A percentile compares a stretch with the other conserved stretches of the same genome.
Evolutionary conservation across 371 early-diverging fungal genomes (phyloP).

Genomic region (Rhizopus sp.): DNA sequence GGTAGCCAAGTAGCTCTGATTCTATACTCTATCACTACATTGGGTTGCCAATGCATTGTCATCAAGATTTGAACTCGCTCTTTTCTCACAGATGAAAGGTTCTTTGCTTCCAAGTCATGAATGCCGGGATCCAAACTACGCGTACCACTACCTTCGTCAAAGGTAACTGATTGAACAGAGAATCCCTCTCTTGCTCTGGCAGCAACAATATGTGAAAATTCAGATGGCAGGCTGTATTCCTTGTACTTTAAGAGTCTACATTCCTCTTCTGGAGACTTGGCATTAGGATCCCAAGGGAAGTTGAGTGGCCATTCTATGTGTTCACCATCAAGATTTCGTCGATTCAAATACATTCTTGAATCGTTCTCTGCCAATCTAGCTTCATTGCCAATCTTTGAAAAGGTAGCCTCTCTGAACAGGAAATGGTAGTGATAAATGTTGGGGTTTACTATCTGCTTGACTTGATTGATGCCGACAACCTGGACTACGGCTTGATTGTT

Average conservation of each 20-base stretch:
- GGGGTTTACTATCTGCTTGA: constrained; percentile 26
- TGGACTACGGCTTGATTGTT: constrained; percentile 9
- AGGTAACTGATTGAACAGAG: constrained; percentile 62
- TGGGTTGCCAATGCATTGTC: constrained; percentile 83
- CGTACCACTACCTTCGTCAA: constrained; percentile 37
- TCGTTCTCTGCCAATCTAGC: constrained; percentile 21
- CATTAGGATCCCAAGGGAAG: constrained; percentile 89
- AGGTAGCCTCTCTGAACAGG: constrained; percentile 32
- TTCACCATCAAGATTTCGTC: constrained; percentile 10
- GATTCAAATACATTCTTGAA: constrained; percentile 9
- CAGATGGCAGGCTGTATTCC: constrained; percentile 66
- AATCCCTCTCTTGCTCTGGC: constrained; percentile 90
- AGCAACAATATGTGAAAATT: constrained; percentile 75
- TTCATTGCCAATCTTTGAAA: constrained; percentile 26
- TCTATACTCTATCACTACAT: constrained; percentile 86
- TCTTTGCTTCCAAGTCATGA: constrained; percentile 23
- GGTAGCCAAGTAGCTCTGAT: constrained; percentile 60
- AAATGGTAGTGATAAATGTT: constrained; percentile 35
- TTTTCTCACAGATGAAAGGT: constrained; percentile 32
- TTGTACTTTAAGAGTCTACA: constrained; percentile 77
- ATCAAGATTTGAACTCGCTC: constrained; percentile 72
- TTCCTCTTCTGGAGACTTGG: constrained; percentile 76
- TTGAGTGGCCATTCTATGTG: constrained; percentile 31
- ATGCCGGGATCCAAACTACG: constrained; percentile 22
- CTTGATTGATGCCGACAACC: constrained; percentile 18